These are phyloP conservation scores for Aspergillus tubingensis DNA, from an alignment of 2,329 filamentous ascomycete species.

Conservation along the genomic window DNA sequence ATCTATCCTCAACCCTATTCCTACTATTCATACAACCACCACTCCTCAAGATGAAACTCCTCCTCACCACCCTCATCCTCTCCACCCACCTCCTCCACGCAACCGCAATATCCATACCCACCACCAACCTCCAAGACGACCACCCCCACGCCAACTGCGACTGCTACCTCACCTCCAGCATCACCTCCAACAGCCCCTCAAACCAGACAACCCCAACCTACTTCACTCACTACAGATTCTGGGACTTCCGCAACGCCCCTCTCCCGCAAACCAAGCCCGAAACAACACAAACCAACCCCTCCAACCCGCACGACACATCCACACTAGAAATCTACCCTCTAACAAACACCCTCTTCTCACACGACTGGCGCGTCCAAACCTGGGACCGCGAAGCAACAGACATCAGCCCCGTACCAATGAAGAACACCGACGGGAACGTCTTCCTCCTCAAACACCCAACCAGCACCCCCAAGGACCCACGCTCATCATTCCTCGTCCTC, in stretches of 20 bases:
- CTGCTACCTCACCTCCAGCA: slow-evolving; percentile 50
- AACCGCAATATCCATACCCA: not conserved
- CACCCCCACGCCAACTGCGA: slow-evolving; percentile 36
- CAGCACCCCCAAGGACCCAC: slow-evolving; percentile 17
- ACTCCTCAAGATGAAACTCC: slow-evolving; percentile 1
- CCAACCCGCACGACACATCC: not conserved
- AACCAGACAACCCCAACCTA: slow-evolving; percentile 43
- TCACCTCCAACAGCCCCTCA: slow-evolving; percentile 48
- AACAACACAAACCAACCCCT: not conserved
- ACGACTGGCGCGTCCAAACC: slow-evolving; percentile 47
- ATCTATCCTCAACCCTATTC: not conserved
- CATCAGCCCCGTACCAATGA: slow-evolving; percentile 44
- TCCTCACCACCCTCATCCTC: slow-evolving; percentile 2
- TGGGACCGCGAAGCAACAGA: slow-evolving; percentile 46
- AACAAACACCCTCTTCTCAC: slow-evolving; percentile 34
- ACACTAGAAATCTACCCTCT: slow-evolving; percentile 28
- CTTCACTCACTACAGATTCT: slow-evolving; percentile 55
- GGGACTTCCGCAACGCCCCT: slow-evolving; percentile 51
- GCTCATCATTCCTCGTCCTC: slow-evolving; percentile 45
- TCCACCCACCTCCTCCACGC: not conserved
- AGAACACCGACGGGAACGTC: slow-evolving; percentile 51
- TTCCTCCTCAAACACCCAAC: slow-evolving; percentile 42
- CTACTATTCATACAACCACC: not conserved
- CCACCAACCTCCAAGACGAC: slow-evolving; percentile 9
- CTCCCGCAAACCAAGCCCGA: slow-evolving; percentile 16